These are phyloP conservation scores for Novymonas esmeraldas DNA, from an alignment of 208 protist species.

Conservation along the genomic window DNA sequence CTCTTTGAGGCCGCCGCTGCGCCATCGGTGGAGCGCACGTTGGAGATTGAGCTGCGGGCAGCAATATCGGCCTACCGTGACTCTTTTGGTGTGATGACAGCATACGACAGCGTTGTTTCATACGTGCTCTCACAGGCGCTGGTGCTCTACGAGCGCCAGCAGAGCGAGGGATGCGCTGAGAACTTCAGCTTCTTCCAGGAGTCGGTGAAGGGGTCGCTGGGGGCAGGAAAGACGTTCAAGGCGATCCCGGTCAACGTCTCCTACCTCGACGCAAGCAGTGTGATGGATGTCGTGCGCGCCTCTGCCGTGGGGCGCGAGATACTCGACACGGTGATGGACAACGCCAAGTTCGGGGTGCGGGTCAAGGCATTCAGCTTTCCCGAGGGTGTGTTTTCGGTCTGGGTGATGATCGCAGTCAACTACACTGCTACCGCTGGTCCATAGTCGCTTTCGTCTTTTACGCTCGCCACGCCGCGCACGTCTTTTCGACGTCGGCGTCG, in stretches of 20 bases:
- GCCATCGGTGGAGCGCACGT: slow-evolving; percentile 46
- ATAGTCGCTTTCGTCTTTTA: slow-evolving; percentile 4
- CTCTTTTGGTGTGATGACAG: slow-evolving; percentile 64
- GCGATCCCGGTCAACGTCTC: slow-evolving; percentile 91
- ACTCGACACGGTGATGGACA: slow-evolving; percentile 77
- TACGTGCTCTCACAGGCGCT: slow-evolving; percentile 88
- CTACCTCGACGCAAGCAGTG: slow-evolving; percentile 60
- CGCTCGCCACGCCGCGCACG: not conserved
- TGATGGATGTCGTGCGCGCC: slow-evolving; percentile 65
- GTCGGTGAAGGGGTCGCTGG: slow-evolving; percentile 84
- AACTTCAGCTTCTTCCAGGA: slow-evolving; percentile 81
- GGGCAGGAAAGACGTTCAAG: slow-evolving; percentile 89
- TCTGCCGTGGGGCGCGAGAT: slow-evolving; percentile 81
- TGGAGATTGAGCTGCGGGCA: slow-evolving; percentile 57
- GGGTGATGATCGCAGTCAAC: slow-evolving; percentile 88
- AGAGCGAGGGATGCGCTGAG: slow-evolving; percentile 37
- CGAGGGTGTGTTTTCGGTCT: slow-evolving; percentile 84
- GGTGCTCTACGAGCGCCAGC: slow-evolving; percentile 79
- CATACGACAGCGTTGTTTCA: slow-evolving; percentile 77
- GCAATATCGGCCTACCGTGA: slow-evolving; percentile 72
- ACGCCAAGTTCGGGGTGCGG: slow-evolving; percentile 70
- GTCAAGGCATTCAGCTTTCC: slow-evolving; percentile 86
- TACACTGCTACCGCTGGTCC: slow-evolving; percentile 42
- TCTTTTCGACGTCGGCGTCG: no score
- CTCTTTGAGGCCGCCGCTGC: slow-evolving; percentile 40